These are phyloP conservation scores for Ceratocystis huliohia DNA, from an alignment of 2,329 filamentous ascomycete genomes.

Conservation along the genomic window DNA sequence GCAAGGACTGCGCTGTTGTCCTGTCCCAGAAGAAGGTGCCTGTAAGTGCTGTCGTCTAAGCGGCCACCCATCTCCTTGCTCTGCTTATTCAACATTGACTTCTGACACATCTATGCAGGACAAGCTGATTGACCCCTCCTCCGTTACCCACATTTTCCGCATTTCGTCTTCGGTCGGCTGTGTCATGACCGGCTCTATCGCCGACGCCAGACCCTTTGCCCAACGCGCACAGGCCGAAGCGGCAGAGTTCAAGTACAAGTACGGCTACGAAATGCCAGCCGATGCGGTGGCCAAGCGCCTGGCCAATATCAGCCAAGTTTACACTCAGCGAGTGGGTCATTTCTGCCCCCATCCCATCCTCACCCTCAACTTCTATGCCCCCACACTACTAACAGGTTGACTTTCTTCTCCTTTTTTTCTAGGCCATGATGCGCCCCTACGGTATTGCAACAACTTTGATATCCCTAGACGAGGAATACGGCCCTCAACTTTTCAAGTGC, in stretches of 20 bases:
- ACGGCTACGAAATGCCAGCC: constrained; percentile 98
- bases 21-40: constrained; percentile 99
- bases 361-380: not conserved
- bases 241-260: constrained; percentile 97
- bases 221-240: constrained; percentile 90
- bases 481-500: constrained; percentile 94
- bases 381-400: not conserved
- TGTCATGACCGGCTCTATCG: constrained; percentile 97
- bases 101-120: constrained; percentile 48
- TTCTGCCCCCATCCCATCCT: not conserved
- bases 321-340: constrained; percentile 72
- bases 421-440: constrained; percentile 94
- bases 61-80: not conserved
- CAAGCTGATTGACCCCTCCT: constrained; percentile 95
- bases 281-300: constrained; percentile 92
- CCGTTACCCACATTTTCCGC: constrained; percentile 94
- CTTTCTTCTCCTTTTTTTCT: constrained; percentile 21
- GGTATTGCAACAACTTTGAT: constrained; percentile 92
- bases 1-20: constrained; percentile 94
- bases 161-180: constrained; percentile 92
- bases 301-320: constrained; percentile 98
- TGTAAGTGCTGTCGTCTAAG: constrained; percentile 43
- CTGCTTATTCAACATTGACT: not conserved
- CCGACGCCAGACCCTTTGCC: constrained; percentile 86
- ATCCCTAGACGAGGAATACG: constrained; percentile 81